These are phyloP conservation scores for Candida manassasensis DNA, from an alignment of 805 yeast genomes.

Conservation along the genomic window DNA sequence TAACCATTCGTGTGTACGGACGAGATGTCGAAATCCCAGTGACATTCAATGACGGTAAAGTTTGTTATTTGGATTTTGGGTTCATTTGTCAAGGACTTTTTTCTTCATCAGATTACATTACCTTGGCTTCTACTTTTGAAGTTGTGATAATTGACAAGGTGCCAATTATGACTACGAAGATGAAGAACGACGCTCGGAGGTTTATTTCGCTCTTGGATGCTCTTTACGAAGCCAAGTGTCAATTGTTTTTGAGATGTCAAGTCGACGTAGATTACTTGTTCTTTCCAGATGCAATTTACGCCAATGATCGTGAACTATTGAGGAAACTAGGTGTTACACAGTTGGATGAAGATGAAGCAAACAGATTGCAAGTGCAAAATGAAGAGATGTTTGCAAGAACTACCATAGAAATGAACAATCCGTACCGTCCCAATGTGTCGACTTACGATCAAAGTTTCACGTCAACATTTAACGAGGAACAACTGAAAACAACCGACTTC, in stretches of 20 bases:
- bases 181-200: slow-evolving; percentile 65
- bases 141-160: slow-evolving; percentile 57
- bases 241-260: slow-evolving; percentile 49
- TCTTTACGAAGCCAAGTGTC: slow-evolving; percentile 62
- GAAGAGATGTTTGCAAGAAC: slow-evolving; percentile 70
- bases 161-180: slow-evolving; percentile 51
- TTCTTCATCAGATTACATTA: slow-evolving; percentile 68
- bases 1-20: slow-evolving; percentile 50
- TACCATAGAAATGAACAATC: slow-evolving; percentile 52
- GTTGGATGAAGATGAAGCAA: slow-evolving; percentile 19
- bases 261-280: slow-evolving; percentile 50
- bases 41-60: slow-evolving; percentile 29
- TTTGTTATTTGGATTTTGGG: slow-evolving; percentile 47
- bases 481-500: slow-evolving; percentile 22
- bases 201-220: slow-evolving; percentile 67
- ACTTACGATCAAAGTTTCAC: slow-evolving; percentile 51
- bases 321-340: slow-evolving; percentile 7
- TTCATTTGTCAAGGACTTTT: slow-evolving; percentile 52
- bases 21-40: slow-evolving; percentile 45
- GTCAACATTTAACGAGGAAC: slow-evolving; percentile 13
- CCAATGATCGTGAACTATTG: slow-evolving; percentile 10
- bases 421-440: slow-evolving; percentile 66
- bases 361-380: slow-evolving; percentile 47
- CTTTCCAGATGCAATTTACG: slow-evolving; percentile 47
- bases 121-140: slow-evolving; percentile 56